phyloP scores from a whole-genome alignment of 129 eudicot species.

The Glebionis coronaria region DNA sequence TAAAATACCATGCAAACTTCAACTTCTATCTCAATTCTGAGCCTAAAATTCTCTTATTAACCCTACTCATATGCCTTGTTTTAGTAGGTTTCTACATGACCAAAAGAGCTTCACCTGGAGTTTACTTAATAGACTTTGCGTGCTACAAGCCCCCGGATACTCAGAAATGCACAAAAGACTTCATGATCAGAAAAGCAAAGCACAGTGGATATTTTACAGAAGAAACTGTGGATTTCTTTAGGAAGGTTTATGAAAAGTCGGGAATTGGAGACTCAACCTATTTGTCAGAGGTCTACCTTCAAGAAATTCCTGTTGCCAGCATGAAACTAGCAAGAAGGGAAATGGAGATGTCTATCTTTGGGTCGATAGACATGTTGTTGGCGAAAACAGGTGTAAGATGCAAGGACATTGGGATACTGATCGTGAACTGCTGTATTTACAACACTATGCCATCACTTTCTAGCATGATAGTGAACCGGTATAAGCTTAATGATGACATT shows the following conservation, averaged over 20 bases:
- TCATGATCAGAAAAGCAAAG: slow-evolving; percentile 14
- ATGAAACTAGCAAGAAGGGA: slow-evolving; percentile 44
- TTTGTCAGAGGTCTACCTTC: slow-evolving; percentile 34
- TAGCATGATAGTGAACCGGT: slow-evolving; percentile 48
- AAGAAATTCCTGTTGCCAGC: slow-evolving; percentile 10
- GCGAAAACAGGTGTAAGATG: slow-evolving; percentile 38
- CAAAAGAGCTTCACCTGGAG: slow-evolving; percentile 18
- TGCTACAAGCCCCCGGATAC: slow-evolving; percentile 50
- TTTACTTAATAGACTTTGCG: slow-evolving; percentile 47
- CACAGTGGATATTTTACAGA: slow-evolving; percentile 31
- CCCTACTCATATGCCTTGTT: slow-evolving; percentile 16
- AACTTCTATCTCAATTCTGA: slow-evolving; percentile 15
- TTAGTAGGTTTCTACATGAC: slow-evolving; percentile 15
- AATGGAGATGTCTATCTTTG: slow-evolving; percentile 51
- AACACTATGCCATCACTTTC: slow-evolving; percentile 50
- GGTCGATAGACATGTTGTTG: slow-evolving; percentile 49
- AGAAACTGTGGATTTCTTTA: slow-evolving; percentile 33
- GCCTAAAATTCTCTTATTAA: slow-evolving; percentile 12
- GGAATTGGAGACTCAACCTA: slow-evolving; percentile 62
- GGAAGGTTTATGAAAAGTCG: slow-evolving; percentile 28
- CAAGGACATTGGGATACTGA: slow-evolving; percentile 51
- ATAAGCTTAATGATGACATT: slow-evolving; percentile 48
- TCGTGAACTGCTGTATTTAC: slow-evolving; percentile 48
- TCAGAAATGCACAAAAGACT: slow-evolving; percentile 37
- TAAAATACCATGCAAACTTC: slow-evolving; percentile 5